Conservation (phyloP, 2,329 filamentous ascomycete species). For the Canariomyces notabilis region DNA sequence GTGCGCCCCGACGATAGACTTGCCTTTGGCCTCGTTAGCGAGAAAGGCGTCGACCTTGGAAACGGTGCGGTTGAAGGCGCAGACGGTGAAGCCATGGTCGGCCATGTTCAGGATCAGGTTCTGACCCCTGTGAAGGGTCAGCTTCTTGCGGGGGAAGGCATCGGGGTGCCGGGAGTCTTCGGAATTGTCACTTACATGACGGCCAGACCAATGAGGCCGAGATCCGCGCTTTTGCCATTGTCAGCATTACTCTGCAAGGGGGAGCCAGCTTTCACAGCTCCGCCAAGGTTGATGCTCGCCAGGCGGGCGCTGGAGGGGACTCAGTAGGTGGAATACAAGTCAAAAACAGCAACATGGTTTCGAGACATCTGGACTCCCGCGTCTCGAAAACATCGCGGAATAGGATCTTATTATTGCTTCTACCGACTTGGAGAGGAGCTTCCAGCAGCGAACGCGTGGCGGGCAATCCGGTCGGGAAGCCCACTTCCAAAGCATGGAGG, state of each 20-base stretch:
- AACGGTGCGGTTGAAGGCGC: conserved; percentile 97
- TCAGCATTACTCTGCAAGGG: conserved; percentile 47
- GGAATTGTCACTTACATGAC: conserved; percentile 61
- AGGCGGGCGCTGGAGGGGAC: conserved; percentile 62
- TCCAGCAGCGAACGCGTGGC: conserved; percentile 19
- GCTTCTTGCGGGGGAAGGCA: conserved; percentile 2
- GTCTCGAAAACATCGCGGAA: neutral
- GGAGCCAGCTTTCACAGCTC: conserved; percentile 41
- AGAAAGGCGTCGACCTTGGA: conserved; percentile 96
- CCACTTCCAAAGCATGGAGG: conserved; percentile 2
- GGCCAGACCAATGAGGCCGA: conserved; percentile 88
- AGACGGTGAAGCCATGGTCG: conserved; percentile 91
- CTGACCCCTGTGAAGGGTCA: conserved; percentile 52
- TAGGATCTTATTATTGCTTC: neutral
- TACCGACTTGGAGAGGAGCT: conserved; percentile 3
- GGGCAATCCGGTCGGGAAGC: conserved; percentile 14
- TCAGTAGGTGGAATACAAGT: conserved; percentile 29
- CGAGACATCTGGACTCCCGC: neutral
- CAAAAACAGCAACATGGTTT: conserved; percentile 8
- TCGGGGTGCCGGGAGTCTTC: neutral
- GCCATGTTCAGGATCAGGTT: conserved; percentile 88
- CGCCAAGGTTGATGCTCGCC: conserved; percentile 67
- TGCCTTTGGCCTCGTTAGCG: conserved; percentile 88
- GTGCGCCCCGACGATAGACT: conserved; percentile 91
- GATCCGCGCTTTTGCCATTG: conserved; percentile 66